Conservation (phyloP, 495 filamentous ascomycete species). For the Evernia prunastri region DNA sequence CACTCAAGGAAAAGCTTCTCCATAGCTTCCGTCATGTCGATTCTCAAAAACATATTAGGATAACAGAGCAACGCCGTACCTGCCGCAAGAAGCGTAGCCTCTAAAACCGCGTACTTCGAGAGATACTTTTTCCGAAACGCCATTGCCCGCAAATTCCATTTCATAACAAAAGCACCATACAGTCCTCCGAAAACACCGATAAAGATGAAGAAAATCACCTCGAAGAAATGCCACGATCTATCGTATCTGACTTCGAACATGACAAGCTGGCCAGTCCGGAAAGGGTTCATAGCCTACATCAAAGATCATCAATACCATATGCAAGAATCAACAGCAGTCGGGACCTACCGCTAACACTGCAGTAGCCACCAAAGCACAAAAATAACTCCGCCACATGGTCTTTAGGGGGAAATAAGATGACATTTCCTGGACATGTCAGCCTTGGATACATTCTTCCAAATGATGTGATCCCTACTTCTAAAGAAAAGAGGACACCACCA, state of each 20-base stretch:
- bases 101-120: slow-evolving; percentile 74
- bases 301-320: neutral
- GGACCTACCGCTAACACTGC: slow-evolving; percentile 72
- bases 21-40: slow-evolving; percentile 99
- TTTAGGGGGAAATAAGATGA: slow-evolving; percentile 97
- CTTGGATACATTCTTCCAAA: neutral
- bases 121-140: slow-evolving; percentile 95
- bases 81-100: slow-evolving; percentile 75
- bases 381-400: slow-evolving; percentile 97
- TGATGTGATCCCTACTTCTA: slow-evolving; percentile 52
- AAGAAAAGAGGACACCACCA: slow-evolving; percentile 90
- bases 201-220: slow-evolving; percentile 85
- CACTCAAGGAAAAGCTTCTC: slow-evolving; percentile 95
- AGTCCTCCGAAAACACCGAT: slow-evolving; percentile 90
- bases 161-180: slow-evolving; percentile 96
- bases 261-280: slow-evolving; percentile 95
- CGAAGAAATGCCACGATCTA: slow-evolving; percentile 95
- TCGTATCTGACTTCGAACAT: slow-evolving; percentile 99
- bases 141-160: slow-evolving; percentile 90
- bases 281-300: slow-evolving; percentile 82
- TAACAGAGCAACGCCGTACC: slow-evolving; percentile 88
- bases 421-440: slow-evolving; percentile 59
- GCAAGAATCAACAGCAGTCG: neutral
- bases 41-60: slow-evolving; percentile 89
- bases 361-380: slow-evolving; percentile 93